phyloP scores from a whole-genome alignment of 208 protist genomes.

The Tritrichomonas foetus region DNA sequence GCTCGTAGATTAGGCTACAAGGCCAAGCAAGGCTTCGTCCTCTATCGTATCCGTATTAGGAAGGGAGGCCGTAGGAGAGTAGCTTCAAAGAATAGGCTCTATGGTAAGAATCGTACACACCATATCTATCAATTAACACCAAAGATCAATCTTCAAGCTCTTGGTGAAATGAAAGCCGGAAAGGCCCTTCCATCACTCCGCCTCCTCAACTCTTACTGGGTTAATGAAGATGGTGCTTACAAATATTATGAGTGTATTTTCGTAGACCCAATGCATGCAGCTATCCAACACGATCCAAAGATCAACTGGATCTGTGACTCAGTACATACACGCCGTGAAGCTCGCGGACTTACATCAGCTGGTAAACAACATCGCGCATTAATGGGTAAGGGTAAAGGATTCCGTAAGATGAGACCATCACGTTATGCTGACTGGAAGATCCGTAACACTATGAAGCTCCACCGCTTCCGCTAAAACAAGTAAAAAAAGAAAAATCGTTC shows the following conservation, averaged over 20 bases:
- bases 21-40: constrained; percentile 95
- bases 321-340: constrained; percentile 81
- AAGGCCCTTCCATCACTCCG: constrained; percentile 75
- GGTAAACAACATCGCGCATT: constrained; percentile 52
- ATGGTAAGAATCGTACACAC: constrained; percentile 87
- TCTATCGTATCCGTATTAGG: constrained; percentile 96
- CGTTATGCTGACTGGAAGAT: constrained; percentile 89
- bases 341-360: constrained; percentile 69
- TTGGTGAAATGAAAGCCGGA: neutral
- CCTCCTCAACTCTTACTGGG: constrained; percentile 99
- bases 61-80: constrained; percentile 94
- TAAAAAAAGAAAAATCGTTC: no score
- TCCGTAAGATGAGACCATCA: constrained; percentile 85
- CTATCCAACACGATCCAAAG: constrained; percentile 90
- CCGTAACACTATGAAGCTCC: constrained; percentile 87
- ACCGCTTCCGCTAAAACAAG: constrained; percentile 78
- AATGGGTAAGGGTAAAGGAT: constrained; percentile 80
- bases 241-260: constrained; percentile 82
- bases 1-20: constrained; percentile 98
- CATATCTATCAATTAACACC: constrained; percentile 46
- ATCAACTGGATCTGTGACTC: constrained; percentile 98
- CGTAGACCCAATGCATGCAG: constrained; percentile 91
- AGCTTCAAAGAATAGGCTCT: constrained; percentile 86
- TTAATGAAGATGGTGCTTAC: constrained; percentile 72
- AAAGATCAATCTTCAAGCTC: neutral